phyloP scores from a whole-genome alignment of 345 rosid genomes.

The Brassica cretica region DNA sequence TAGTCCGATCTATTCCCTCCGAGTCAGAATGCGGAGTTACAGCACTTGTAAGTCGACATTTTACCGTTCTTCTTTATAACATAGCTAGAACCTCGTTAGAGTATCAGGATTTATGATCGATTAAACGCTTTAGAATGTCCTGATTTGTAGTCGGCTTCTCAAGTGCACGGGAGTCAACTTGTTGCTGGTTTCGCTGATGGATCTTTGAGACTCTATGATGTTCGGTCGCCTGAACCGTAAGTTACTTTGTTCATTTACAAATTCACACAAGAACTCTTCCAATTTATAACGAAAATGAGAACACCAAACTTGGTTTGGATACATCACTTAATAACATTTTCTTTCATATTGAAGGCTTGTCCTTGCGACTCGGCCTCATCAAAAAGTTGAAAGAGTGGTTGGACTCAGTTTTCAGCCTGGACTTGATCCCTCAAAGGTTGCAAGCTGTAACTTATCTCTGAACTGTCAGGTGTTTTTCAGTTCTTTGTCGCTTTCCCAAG shows the following conservation, averaged over 20 bases:
- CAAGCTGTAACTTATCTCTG: too few relatives aligned
- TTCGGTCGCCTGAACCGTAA: conserved; percentile 87
- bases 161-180: conserved; percentile 82
- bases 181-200: conserved; percentile 95
- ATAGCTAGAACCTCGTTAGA: conserved; percentile 17
- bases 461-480: conserved; percentile 5
- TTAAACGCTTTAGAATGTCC: background rate
- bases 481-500: background rate
- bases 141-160: conserved; percentile 81
- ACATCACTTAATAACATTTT: conserved; percentile 18
- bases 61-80: conserved; percentile 19
- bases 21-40: conserved; percentile 76
- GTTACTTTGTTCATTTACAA: conserved; percentile 29
- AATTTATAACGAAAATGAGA: conserved; percentile 1
- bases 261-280: conserved; percentile 10
- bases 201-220: conserved; percentile 86
- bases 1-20: conserved; percentile 65
- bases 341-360: conserved; percentile 61
- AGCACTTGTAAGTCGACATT: conserved; percentile 66
- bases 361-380: conserved; percentile 71
- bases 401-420: conserved; percentile 98
- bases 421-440: conserved; percentile 87
- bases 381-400: conserved; percentile 71
- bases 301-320: background rate
- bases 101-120: conserved; percentile 11